A percentile compares a stretch with the other conserved stretches of the same genome.
phyloP scores from a whole-genome alignment of 2,329 filamentous ascomycete species.

The Fusarium sp. region DNA sequence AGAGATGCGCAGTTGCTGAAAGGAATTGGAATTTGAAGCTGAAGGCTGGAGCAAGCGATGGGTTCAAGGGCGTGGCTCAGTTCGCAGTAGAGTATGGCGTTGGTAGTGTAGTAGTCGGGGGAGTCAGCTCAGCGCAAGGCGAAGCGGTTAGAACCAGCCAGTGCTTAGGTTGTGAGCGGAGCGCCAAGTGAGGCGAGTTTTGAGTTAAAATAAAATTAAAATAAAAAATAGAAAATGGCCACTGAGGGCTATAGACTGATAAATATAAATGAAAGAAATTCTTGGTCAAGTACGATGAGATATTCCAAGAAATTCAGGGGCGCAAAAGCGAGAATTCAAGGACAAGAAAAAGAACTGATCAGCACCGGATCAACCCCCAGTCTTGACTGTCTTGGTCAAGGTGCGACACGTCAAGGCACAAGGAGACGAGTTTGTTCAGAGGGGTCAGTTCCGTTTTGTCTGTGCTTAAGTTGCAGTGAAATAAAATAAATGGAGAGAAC shows the following conservation, averaged over 20 bases:
- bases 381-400: slow-evolving; percentile 39
- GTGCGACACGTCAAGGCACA: slow-evolving; percentile 42
- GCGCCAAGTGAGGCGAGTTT: slow-evolving; percentile 1
- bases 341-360: slow-evolving; percentile 30
- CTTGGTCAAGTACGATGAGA: background rate
- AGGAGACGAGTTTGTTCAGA: slow-evolving; percentile 34
- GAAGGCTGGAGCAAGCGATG: slow-evolving; percentile 27
- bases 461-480: background rate
- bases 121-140: slow-evolving; percentile 34
- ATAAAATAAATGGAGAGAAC: background rate
- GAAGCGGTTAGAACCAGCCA: slow-evolving; percentile 16
- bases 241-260: background rate
- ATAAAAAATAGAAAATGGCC: background rate
- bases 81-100: background rate
- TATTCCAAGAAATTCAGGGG: slow-evolving; percentile 38
- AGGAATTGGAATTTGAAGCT: slow-evolving; percentile 24
- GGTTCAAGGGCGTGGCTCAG: slow-evolving; percentile 34
- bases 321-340: slow-evolving; percentile 21
- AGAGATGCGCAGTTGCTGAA: slow-evolving; percentile 33
- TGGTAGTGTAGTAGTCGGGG: background rate
- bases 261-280: background rate
- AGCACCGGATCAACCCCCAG: slow-evolving; percentile 33
- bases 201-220: background rate
- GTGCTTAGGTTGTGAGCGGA: slow-evolving; percentile 24
- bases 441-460: slow-evolving; percentile 32